Evolutionary conservation across 768 basidiomycete genomes (phyloP).

Genomic region (Pulveroboletus ravenelii): DNA sequence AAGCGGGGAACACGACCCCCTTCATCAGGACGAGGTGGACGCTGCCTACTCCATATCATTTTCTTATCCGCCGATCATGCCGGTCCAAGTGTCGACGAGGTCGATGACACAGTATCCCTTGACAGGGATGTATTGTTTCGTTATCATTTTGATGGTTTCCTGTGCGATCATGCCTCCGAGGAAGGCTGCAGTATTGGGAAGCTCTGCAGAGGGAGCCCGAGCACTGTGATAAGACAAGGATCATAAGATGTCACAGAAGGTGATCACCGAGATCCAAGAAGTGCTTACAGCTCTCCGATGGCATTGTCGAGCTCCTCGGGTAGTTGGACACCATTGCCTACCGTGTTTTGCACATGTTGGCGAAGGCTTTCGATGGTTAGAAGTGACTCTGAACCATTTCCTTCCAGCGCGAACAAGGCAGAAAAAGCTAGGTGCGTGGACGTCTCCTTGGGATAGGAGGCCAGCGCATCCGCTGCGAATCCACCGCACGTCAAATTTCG

Average conservation of each 20-base stretch:
- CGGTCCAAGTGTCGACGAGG: slow-evolving; percentile 76
- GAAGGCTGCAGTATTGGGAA: slow-evolving; percentile 92
- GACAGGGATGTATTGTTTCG: slow-evolving; percentile 90
- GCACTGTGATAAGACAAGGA: slow-evolving; percentile 39
- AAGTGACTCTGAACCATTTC: slow-evolving; percentile 25
- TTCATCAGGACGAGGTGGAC: background rate
- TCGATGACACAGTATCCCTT: slow-evolving; percentile 83
- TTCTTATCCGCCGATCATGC: slow-evolving; percentile 35
- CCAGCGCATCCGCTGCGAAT: slow-evolving; percentile 38
- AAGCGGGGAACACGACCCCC: background rate
- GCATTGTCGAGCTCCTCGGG: slow-evolving; percentile 55
- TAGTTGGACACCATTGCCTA: slow-evolving; percentile 47
- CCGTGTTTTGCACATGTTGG: slow-evolving; percentile 43
- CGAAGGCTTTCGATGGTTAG: slow-evolving; percentile 52
- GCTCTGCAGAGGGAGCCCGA: slow-evolving; percentile 75
- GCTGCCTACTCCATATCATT: background rate
- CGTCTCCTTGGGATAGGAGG: slow-evolving; percentile 47
- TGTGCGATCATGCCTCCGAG: slow-evolving; percentile 93
- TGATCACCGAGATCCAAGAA: slow-evolving; percentile 12
- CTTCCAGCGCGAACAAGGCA: slow-evolving; percentile 41
- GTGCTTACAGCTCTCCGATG: slow-evolving; percentile 72
- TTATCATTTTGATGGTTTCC: slow-evolving; percentile 96
- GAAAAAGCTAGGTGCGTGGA: slow-evolving; percentile 73
- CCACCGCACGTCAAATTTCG: background rate
- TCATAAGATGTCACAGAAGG: background rate